Base-by-base conservation (phyloP, 495 filamentous ascomycete genomes). In the Penicillium atrosanguineum region DNA sequence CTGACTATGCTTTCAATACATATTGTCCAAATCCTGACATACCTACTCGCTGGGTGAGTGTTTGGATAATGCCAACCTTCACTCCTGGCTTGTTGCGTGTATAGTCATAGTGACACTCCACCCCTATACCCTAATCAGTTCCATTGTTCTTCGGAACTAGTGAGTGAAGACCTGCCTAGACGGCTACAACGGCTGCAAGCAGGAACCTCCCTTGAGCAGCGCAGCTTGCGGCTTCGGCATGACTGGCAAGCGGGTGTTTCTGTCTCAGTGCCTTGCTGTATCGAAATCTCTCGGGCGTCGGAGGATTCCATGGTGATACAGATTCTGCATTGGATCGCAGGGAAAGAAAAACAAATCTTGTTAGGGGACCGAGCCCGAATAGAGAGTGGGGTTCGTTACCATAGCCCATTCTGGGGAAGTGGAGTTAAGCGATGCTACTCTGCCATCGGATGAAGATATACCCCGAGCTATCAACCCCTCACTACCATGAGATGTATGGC, bases 161-260 rank as follows among this genome's bases (percentile, higher is more conserved):
- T 36, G 45, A 21, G 25, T 41, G 34, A 7, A 39, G 37, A 25
- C 43, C 39, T 43, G 28, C 23, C 48, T 44, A 18, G 43, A 38
- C 48, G 28, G 48, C 43, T 51, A n/a, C 39, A 45, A 19, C 45
- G 53, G 18, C 31, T 16, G 20, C 48, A 58, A 6, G 49, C 26
- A n/a, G 55, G 53, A 38, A 31, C 14, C 15, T 64, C 61, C 16
- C 55, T 44, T 12, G 59, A 62, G 48, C 61, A 64, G 37, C 55
- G 44, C 21, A 59, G 48, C 46, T 64, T 64, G 26, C 59, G 54
- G 36, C 25, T 41, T 31, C 46, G 46, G 38, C 46, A 49, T 20
- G 57, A 42, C 47, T 45, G 41, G 20, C 50, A 52, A 15, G 50
- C 50, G 37, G 50, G 50, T 11, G 41, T 52, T 14, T 52, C 50